Conservation (phyloP, 805 yeast species). For the Jamesozyma jinghongensis region DNA sequence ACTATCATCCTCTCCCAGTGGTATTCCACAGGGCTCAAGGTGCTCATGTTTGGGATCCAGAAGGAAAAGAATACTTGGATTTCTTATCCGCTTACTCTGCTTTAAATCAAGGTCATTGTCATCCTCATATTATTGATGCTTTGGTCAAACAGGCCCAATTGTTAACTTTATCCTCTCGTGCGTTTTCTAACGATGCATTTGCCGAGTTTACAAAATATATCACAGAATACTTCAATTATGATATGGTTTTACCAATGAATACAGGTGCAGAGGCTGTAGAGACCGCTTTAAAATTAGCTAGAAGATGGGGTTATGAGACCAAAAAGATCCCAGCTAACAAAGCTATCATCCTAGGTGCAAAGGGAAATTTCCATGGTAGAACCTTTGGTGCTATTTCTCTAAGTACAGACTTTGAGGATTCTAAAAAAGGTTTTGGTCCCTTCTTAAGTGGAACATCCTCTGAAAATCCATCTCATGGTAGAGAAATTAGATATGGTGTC, state of each 20-base stretch:
- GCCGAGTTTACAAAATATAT: constrained; percentile 80
- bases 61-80: constrained; percentile 88
- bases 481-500: constrained; percentile 65
- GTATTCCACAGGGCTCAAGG: constrained; percentile 82
- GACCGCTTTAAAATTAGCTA: constrained; percentile 84
- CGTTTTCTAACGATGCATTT: constrained; percentile 82
- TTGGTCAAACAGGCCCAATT: constrained; percentile 77
- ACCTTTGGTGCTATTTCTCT: constrained; percentile 90
- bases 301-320: constrained; percentile 92
- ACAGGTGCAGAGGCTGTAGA: constrained; percentile 99
- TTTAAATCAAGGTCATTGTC: constrained; percentile 97
- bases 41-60: constrained; percentile 97
- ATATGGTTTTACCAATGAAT: constrained; percentile 93
- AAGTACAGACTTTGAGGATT: constrained; percentile 87
- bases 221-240: constrained; percentile 84
- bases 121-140: constrained; percentile 82
- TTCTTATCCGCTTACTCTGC: constrained; percentile 94
- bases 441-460: constrained; percentile 80
- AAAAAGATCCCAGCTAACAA: constrained; percentile 77
- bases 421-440: constrained; percentile 83
- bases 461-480: constrained; percentile 52
- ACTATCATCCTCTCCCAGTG: constrained; percentile 94
- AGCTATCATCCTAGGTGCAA: constrained; percentile 81
- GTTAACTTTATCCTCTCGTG: constrained; percentile 83
- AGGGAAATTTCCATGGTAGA: constrained; percentile 92